A percentile compares a stretch with the other conserved stretches of the same genome.
phyloP scores from a whole-genome alignment of 331 rosid genomes.

The Saraca asoca region DNA sequence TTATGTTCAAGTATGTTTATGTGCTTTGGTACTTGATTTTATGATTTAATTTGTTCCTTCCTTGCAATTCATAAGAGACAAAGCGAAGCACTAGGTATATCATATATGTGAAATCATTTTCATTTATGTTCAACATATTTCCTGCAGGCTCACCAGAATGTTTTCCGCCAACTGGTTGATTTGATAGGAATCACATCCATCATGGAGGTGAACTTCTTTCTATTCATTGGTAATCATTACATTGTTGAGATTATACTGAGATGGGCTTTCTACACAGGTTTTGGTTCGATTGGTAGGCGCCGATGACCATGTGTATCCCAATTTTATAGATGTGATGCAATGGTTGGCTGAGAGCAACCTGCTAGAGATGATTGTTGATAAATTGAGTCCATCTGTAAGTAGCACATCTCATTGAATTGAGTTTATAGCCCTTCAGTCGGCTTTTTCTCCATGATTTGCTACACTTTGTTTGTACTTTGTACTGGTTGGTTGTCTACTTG shows the following conservation, averaged over 20 bases:
- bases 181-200: conserved; percentile 97
- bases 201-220: conserved; percentile 75
- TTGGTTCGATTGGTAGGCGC: conserved; percentile 92
- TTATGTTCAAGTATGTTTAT: conserved; percentile 72
- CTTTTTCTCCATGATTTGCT: conserved; percentile 13
- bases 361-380: conserved; percentile 95
- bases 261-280: conserved; percentile 59
- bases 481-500: conserved; percentile 1
- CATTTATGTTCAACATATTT: conserved; percentile 32
- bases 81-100: conserved; percentile 18
- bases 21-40: conserved; percentile 9
- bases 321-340: conserved; percentile 90
- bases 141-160: conserved; percentile 87
- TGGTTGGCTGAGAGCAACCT: conserved; percentile 96
- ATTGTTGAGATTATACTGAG: conserved; percentile 26
- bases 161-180: conserved; percentile 85
- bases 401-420: conserved; percentile 18
- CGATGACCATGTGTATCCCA: conserved; percentile 91
- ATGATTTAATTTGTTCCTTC: conserved; percentile 9
- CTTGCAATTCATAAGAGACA: conserved; percentile 8
- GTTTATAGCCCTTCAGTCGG: conserved; percentile 27
- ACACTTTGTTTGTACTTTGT: conserved; percentile 5
- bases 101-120: conserved; percentile 29
- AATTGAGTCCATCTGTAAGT: conserved; percentile 87
- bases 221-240: conserved; percentile 7